Conservation (phyloP, 1,284 basidiomycete genomes). For the Cystobasidium slooffiae region DNA sequence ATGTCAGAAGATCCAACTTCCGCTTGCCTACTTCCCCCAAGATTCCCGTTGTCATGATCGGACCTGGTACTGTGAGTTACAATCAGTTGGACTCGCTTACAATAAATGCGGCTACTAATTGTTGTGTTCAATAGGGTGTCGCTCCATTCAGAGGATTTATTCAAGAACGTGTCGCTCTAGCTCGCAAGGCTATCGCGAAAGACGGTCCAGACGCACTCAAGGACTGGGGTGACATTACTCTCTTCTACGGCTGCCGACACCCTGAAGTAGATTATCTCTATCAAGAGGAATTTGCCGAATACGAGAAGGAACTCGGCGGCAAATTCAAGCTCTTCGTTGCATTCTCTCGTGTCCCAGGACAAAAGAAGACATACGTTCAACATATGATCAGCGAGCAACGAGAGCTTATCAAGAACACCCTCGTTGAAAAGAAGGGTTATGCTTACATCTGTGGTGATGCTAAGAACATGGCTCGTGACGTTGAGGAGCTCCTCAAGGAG, state of each 20-base stretch:
- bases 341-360: constrained; percentile 78
- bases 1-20: constrained; percentile 95
- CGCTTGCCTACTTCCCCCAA: constrained; percentile 94
- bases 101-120: constrained; percentile 29
- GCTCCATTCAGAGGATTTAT: constrained; percentile 98
- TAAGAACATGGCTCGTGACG: constrained; percentile 91
- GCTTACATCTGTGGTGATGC: constrained; percentile 90
- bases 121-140: constrained; percentile 69
- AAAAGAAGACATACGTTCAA: constrained; percentile 92
- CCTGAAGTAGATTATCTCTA: constrained; percentile 90
- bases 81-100: background rate
- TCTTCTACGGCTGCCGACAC: constrained; percentile 94
- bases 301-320: constrained; percentile 80
- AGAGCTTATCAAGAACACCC: constrained; percentile 79
- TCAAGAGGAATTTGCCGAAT: constrained; percentile 90
- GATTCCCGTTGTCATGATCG: constrained; percentile 98
- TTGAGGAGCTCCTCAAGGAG: constrained; percentile 81
- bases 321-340: constrained; percentile 88
- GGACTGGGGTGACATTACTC: constrained; percentile 85
- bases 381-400: constrained; percentile 87
- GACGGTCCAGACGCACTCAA: constrained; percentile 85
- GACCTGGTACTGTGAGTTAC: constrained; percentile 85
- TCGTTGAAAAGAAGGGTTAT: constrained; percentile 91
- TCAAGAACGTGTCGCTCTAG: constrained; percentile 94
- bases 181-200: constrained; percentile 89